Evolutionary conservation across 2,329 filamentous ascomycete species (phyloP).

Genomic region (Ophiosphaerella herpotricha): DNA sequence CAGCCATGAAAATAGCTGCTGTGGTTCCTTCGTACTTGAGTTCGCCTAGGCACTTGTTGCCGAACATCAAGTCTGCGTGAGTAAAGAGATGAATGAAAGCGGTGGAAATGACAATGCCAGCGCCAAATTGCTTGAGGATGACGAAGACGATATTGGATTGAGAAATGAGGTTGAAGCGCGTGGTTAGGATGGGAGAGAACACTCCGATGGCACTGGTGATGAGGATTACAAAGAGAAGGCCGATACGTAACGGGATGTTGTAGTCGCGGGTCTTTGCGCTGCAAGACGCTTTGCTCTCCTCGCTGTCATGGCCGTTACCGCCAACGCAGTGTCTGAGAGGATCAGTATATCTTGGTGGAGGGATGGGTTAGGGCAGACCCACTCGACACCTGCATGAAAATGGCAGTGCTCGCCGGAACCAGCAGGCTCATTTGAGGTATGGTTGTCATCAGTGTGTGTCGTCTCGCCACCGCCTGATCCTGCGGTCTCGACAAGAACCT

Average conservation of each 20-base stretch:
- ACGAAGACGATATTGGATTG: constrained; percentile 59
- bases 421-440: constrained; percentile 20
- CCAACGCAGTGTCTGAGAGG: constrained; percentile 62
- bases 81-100: constrained; percentile 74
- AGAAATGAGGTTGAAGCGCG: constrained; percentile 60
- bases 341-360: constrained; percentile 13
- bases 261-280: constrained; percentile 61
- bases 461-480: constrained; percentile 17
- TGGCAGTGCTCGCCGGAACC: constrained; percentile 57
- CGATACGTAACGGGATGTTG: constrained; percentile 70
- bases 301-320: constrained; percentile 45
- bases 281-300: constrained; percentile 46
- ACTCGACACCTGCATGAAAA: constrained; percentile 77
- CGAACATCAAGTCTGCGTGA: constrained; percentile 74
- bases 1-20: constrained; percentile 73
- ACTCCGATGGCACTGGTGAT: constrained; percentile 71
- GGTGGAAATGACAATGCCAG: constrained; percentile 72
- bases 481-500: constrained; percentile 52
- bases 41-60: constrained; percentile 68
- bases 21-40: constrained; percentile 71
- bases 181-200: constrained; percentile 68
- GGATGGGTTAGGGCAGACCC: constrained; percentile 38
- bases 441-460: constrained; percentile 23
- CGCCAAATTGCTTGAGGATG: constrained; percentile 72
- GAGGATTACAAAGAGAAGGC: constrained; percentile 73